Conservation (phyloP, 352 stramenopile genomes). For the Globisporangium cederbergense region DNA sequence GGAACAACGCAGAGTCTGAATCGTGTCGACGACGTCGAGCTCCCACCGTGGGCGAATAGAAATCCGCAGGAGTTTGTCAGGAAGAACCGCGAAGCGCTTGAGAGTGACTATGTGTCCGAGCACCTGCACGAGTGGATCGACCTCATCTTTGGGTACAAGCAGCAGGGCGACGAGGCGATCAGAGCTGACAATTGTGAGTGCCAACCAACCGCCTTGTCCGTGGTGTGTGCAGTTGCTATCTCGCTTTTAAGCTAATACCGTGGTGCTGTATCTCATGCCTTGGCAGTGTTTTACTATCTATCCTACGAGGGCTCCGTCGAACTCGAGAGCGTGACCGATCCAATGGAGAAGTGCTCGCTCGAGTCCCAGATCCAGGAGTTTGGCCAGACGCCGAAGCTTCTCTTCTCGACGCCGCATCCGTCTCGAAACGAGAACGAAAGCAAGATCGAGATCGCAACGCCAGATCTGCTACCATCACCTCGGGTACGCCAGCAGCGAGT, state of each 20-base stretch:
- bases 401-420: slow-evolving; percentile 73
- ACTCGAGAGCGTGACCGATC: slow-evolving; percentile 84
- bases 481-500: slow-evolving; percentile 22
- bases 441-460: slow-evolving; percentile 44
- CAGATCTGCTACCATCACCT: slow-evolving; percentile 40
- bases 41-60: slow-evolving; percentile 95
- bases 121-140: slow-evolving; percentile 99
- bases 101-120: slow-evolving; percentile 97
- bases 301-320: slow-evolving; percentile 87
- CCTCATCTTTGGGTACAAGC: slow-evolving; percentile 98
- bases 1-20: slow-evolving; percentile 69
- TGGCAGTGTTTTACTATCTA: slow-evolving; percentile 85
- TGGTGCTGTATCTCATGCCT: not conserved
- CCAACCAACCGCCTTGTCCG: slow-evolving; percentile 6
- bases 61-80: slow-evolving; percentile 96
- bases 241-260: not conserved
- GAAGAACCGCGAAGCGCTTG: slow-evolving; percentile 93
- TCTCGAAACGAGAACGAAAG: slow-evolving; percentile 57
- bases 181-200: slow-evolving; percentile 71
- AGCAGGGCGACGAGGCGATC: slow-evolving; percentile 87
- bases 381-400: slow-evolving; percentile 82
- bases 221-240: not conserved
- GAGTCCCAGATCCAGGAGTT: slow-evolving; percentile 93
- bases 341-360: slow-evolving; percentile 92
- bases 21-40: slow-evolving; percentile 77